Evolutionary conservation across 2,329 filamentous ascomycete genomes (phyloP), one percentile per base, ranked within the genome.

Genomic region (Colletotrichum sp.): DNA sequence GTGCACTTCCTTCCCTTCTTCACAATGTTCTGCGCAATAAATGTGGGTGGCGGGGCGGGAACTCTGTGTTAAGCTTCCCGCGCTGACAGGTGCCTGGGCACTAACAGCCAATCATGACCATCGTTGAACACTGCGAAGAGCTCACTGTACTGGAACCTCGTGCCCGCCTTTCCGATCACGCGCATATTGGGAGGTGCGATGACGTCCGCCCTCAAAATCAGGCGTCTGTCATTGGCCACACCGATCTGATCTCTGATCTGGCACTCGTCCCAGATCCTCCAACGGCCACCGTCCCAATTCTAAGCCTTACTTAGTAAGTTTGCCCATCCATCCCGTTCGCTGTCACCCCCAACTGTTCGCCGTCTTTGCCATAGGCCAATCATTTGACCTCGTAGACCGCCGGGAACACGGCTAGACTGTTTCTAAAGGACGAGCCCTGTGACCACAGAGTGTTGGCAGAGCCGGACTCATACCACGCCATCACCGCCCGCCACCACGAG

Each of bases 231-330:
- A 75, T 73, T 73, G 69, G 63, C 56, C 28, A 8, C 6, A 4
- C 43, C 48, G 69, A 69, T 73, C 69, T 75, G 73, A 73, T 75
- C 56, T 75, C 56, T 75, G 56, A 73, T 69, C 73, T 69, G 58
- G 69, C 69, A 58, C 56, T 69, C 69, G 34, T 63, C 63, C 73
- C n/a, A 68, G 55, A 59, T 73, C 34, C 58, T 59, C 28, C 72
- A 74, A 75, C 69, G 62, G 63, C 62, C 38, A 59, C 34, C 69
- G 34, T 43, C 32, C n/a, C 32, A 38, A 26, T 26, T 36, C 28
- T 18, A 30, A 18, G 63, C 24, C 28, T 10, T 14, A 30, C 48
- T 18, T 43, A 36, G 34, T 36, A 48, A 5, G 18, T n/a, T 48
- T 18, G 38, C 38, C 16, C 67, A n/a, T 28, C 34, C 34, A n/a